Conservation (phyloP, 352 stramenopile species). For the Globisporangium polare region DNA sequence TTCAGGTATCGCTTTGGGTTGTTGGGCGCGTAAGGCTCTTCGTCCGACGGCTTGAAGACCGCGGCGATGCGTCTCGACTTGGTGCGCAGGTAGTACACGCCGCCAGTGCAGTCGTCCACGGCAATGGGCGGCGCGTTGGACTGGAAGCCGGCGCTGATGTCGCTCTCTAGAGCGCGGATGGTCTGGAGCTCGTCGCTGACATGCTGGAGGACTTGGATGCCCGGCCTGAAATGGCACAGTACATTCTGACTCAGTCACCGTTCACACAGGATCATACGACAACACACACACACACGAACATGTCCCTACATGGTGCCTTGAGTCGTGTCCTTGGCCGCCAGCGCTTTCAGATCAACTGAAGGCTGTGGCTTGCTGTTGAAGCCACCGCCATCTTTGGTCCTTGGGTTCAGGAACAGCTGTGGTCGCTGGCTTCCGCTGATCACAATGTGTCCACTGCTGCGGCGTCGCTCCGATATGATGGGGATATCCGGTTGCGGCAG, state of each 20-base stretch:
- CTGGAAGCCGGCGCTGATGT: constrained; percentile 33
- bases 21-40: constrained; percentile 59
- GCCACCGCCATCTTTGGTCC: neutral
- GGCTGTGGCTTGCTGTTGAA: neutral
- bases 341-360: neutral
- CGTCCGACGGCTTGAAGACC: constrained; percentile 63
- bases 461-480: neutral
- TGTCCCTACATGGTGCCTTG: neutral
- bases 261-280: neutral
- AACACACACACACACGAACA: neutral
- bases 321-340: neutral
- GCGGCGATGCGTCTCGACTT: constrained; percentile 38
- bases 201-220: neutral
- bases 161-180: constrained; percentile 21
- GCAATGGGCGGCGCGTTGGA: constrained; percentile 31
- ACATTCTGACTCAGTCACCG: neutral
- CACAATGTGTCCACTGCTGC: constrained; percentile 14
- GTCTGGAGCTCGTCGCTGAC: constrained; percentile 3
- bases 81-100: constrained; percentile 57
- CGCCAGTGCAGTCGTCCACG: constrained; percentile 58
- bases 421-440: constrained; percentile 2
- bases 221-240: neutral
- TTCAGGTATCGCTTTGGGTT: constrained; percentile 46
- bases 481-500: neutral
- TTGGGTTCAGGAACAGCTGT: neutral